Evolutionary conservation across 441 rosid species (phyloP).

Genomic region (Croton laevigatus): DNA sequence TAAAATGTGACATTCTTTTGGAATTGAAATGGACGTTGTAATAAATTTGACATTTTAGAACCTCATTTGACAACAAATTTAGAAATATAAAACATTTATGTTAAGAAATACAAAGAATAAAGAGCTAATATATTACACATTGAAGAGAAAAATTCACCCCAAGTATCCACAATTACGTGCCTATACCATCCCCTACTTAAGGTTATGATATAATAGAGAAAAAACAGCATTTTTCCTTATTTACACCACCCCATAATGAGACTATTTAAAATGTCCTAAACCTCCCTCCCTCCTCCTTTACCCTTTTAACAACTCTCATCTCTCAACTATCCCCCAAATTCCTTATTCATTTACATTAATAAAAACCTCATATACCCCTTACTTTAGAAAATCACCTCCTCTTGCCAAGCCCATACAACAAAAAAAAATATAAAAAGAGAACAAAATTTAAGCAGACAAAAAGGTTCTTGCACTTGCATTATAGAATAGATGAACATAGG

Average conservation of each 20-base stretch:
- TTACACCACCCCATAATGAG: constrained; percentile 30
- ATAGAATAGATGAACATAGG: constrained; percentile 24
- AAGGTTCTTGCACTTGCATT: constrained; percentile 18
- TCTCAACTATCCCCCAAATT: constrained; percentile 16
- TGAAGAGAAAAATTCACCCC: constrained; percentile 37
- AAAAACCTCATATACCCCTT: constrained; percentile 28
- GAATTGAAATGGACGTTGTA: too few relatives aligned
- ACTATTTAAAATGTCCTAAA: constrained; percentile 9
- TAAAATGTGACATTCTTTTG: too few relatives aligned
- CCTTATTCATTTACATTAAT: constrained; percentile 41
- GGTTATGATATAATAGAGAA: constrained; percentile 9
- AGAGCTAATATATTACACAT: constrained; percentile 27
- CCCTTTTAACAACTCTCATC: not conserved
- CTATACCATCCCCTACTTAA: constrained; percentile 28
- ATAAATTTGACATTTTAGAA: too few relatives aligned
- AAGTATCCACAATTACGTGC: constrained; percentile 37
- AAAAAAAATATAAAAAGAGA: constrained; percentile 18
- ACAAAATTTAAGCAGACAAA: constrained; percentile 21
- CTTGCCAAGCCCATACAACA: constrained; percentile 21
- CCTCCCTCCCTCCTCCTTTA: constrained; percentile 13
- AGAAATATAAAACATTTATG: not conserved
- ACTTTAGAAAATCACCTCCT: constrained; percentile 18
- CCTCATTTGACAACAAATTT: too few relatives aligned
- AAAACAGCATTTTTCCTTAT: constrained; percentile 23
- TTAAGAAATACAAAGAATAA: constrained; percentile 23